phyloP scores from a whole-genome alignment of 257 asterid genomes.

The Striga asiatica region DNA sequence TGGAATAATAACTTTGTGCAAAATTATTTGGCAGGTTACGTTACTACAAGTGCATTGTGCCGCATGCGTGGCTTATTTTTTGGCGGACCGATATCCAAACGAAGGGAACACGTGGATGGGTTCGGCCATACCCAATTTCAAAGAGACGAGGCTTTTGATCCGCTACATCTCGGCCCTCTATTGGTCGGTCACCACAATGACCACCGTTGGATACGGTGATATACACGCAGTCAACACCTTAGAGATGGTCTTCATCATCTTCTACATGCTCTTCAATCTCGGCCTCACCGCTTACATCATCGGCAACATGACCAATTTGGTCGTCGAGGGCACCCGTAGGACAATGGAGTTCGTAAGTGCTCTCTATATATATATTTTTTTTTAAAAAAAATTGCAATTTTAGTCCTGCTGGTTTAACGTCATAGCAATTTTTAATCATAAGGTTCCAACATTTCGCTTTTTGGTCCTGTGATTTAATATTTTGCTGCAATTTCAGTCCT shows the following conservation, averaged over 20 bases:
- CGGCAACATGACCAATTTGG: constrained; percentile 93
- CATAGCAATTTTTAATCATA: too few species aligned
- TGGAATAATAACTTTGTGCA: too few species aligned
- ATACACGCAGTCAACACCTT: constrained; percentile 69
- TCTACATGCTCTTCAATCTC: constrained; percentile 76
- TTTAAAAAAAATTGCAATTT: too few species aligned
- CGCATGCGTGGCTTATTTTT: constrained; percentile 64
- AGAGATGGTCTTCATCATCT: constrained; percentile 71
- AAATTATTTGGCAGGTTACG: constrained; percentile 53
- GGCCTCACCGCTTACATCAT: constrained; percentile 87
- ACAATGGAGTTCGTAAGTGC: constrained; percentile 94
- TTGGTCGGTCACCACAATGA: constrained; percentile 90
- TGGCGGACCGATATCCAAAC: constrained; percentile 63
- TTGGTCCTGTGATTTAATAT: too few species aligned
- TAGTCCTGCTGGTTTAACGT: too few species aligned
- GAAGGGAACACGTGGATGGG: constrained; percentile 77
- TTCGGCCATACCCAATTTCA: constrained; percentile 45
- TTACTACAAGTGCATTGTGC: constrained; percentile 71
- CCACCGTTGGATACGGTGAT: constrained; percentile 93
- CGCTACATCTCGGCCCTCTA: constrained; percentile 66
- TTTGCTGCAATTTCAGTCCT: too few species aligned
- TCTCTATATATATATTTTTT: too few species aligned
- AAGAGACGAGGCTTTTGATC: constrained; percentile 40
- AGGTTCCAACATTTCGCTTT: too few species aligned
- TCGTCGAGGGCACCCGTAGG: constrained; percentile 86